Conservation (phyloP, 169 alveolate genomes). For the Plasmodium coatneyi region DNA sequence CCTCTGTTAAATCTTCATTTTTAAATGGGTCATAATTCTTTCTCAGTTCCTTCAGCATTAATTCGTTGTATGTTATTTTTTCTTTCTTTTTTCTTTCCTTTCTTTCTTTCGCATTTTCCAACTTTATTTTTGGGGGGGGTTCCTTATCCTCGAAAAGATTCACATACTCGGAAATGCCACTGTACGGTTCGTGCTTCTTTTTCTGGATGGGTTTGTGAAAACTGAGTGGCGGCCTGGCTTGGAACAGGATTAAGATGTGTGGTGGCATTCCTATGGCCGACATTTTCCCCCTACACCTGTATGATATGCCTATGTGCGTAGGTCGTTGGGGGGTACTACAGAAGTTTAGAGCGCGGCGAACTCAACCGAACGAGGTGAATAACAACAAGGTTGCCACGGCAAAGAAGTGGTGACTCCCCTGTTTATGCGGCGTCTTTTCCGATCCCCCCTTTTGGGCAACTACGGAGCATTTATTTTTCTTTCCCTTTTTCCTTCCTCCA, state of each 20-base stretch:
- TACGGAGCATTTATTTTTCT: background rate
- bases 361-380: background rate
- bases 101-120: constrained; percentile 82
- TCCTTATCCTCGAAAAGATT: constrained; percentile 76
- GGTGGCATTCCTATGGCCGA: constrained; percentile 90
- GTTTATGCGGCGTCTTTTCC: background rate
- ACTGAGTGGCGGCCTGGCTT: constrained; percentile 85
- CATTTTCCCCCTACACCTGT: constrained; percentile 22
- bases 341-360: background rate
- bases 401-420: background rate
- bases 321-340: background rate
- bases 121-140: constrained; percentile 80
- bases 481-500: background rate
- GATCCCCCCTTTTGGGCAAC: background rate
- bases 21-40: constrained; percentile 82
- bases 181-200: constrained; percentile 65
- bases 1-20: constrained; percentile 83
- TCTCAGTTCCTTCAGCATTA: constrained; percentile 64
- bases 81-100: constrained; percentile 78
- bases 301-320: background rate
- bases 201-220: constrained; percentile 75
- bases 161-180: constrained; percentile 79
- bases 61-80: constrained; percentile 69
- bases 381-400: background rate
- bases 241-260: constrained; percentile 84